A percentile compares a stretch with the other conserved stretches of the same genome.
Evolutionary conservation across 495 filamentous ascomycete species (phyloP).

Genomic region (Penicillium tannophilum): DNA sequence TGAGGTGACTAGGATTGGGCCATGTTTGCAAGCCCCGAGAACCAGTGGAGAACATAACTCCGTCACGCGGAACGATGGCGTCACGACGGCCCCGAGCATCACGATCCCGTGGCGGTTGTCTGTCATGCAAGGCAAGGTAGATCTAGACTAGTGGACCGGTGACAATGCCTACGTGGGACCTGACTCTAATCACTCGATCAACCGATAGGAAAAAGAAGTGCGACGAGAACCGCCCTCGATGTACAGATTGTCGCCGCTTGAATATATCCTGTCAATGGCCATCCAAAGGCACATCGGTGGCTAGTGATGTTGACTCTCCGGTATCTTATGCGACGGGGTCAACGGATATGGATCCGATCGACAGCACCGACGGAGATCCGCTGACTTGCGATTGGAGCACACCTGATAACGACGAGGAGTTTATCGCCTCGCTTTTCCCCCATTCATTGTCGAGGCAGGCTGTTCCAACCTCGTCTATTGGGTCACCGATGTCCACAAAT

Average conservation of each 20-base stretch:
- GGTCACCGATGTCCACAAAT: slow-evolving; percentile 20
- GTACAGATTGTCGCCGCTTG: slow-evolving; percentile 32
- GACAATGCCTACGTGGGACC: not conserved
- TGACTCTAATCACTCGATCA: not conserved
- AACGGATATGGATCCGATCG: slow-evolving; percentile 11
- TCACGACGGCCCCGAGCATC: slow-evolving; percentile 30
- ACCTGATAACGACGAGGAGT: slow-evolving; percentile 23
- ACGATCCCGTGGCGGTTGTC: slow-evolving; percentile 30
- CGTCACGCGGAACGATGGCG: not conserved
- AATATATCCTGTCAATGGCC: slow-evolving; percentile 30
- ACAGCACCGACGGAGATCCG: slow-evolving; percentile 19
- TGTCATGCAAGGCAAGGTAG: slow-evolving; percentile 35
- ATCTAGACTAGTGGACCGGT: slow-evolving; percentile 2
- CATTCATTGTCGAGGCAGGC: slow-evolving; percentile 14
- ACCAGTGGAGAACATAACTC: slow-evolving; percentile 11
- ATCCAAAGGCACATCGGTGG: not conserved
- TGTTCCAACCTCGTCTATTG: not conserved
- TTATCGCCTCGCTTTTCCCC: slow-evolving; percentile 28
- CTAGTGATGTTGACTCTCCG: not conserved
- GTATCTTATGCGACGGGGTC: slow-evolving; percentile 10
- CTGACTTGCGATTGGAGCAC: slow-evolving; percentile 4
- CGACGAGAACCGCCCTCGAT: slow-evolving; percentile 29
- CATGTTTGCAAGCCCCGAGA: slow-evolving; percentile 28
- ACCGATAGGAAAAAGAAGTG: slow-evolving; percentile 32
- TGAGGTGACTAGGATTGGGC: slow-evolving; percentile 25